Conservation (phyloP, 257 asterid species). For the Nicotiana otophora region DNA sequence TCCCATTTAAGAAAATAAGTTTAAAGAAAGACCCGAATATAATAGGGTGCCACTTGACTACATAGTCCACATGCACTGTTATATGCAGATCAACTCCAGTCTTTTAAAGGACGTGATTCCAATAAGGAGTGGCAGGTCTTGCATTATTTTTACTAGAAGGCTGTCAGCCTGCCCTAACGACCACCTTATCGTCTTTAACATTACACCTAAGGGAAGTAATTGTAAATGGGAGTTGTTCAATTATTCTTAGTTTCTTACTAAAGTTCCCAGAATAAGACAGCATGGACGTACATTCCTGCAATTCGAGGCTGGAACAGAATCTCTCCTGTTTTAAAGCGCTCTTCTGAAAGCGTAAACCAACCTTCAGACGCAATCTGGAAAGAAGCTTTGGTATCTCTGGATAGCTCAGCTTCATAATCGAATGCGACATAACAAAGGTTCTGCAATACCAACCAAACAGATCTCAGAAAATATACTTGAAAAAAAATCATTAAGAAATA, state of each 20-base stretch:
- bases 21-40: neutral
- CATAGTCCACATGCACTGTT: neutral
- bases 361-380: slow-evolving; percentile 55
- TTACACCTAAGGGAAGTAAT: neutral
- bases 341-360: slow-evolving; percentile 68
- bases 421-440: slow-evolving; percentile 87
- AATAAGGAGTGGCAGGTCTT: too few species aligned
- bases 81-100: neutral
- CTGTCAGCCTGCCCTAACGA: too few species aligned
- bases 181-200: too few species aligned
- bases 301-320: slow-evolving; percentile 81
- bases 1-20: neutral
- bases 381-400: slow-evolving; percentile 64
- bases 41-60: neutral
- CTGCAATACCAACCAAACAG: slow-evolving; percentile 43
- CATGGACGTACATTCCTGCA: slow-evolving; percentile 72
- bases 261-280: slow-evolving; percentile 24
- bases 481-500: neutral
- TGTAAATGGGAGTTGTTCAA: neutral
- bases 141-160: too few species aligned
- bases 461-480: neutral
- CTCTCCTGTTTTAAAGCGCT: slow-evolving; percentile 96
- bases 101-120: neutral
- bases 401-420: slow-evolving; percentile 85
- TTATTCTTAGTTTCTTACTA: neutral